phyloP scores from a whole-genome alignment of 441 rosid species.

The Lepidium campestre region DNA sequence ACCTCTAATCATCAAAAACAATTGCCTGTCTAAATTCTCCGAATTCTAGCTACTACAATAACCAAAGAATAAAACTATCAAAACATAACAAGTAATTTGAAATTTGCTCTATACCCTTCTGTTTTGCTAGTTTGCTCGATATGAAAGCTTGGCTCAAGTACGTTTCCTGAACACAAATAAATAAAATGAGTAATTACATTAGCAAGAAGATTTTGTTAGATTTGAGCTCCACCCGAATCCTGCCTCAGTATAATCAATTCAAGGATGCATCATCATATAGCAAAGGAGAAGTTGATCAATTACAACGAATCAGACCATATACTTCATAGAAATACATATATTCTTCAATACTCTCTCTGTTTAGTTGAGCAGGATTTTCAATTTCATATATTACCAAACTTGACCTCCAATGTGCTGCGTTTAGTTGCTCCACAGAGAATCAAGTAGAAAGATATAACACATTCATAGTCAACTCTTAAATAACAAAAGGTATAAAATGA shows the following conservation, averaged over 20 bases:
- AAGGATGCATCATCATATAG: background rate
- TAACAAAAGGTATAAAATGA: background rate
- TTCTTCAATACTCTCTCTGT: background rate
- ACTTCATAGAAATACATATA: background rate
- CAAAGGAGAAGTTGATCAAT: background rate
- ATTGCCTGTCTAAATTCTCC: background rate
- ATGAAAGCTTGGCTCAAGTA: background rate
- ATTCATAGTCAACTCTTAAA: background rate
- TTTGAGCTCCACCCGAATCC: background rate
- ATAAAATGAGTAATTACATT: background rate
- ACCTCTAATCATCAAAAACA: background rate
- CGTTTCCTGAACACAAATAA: conserved; percentile 1
- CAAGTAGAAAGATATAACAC: conserved; percentile 1
- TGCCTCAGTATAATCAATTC: background rate
- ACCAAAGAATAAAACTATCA: background rate
- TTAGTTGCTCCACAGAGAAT: background rate
- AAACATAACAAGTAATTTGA: background rate
- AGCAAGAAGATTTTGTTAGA: background rate
- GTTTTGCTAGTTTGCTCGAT: background rate
- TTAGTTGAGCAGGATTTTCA: background rate
- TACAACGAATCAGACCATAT: background rate
- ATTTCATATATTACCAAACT: background rate
- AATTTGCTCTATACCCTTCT: background rate
- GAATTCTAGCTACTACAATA: background rate
- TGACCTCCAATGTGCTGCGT: background rate